phyloP scores from a whole-genome alignment of 1,284 basidiomycete genomes.

The Rhodofomes roseus region DNA sequence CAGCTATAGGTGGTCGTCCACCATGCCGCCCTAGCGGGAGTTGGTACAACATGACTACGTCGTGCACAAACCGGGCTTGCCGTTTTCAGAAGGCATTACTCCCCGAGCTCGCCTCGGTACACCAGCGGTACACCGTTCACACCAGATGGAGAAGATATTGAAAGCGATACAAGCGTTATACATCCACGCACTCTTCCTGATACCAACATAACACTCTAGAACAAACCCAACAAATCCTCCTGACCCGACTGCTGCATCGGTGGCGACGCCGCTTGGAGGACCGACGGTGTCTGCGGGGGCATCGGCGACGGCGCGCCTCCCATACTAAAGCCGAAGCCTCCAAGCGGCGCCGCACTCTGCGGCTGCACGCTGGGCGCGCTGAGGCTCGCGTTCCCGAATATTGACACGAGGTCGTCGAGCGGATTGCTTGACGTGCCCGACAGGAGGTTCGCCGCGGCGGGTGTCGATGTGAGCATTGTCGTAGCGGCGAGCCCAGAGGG shows the following conservation, averaged over 20 bases:
- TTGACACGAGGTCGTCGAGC: constrained; percentile 86
- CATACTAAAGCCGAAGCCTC: constrained; percentile 26
- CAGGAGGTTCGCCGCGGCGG: constrained; percentile 67
- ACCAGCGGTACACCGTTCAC: no score
- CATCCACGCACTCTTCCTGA: background rate
- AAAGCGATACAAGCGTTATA: background rate
- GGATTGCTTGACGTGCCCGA: constrained; percentile 80
- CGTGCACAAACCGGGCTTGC: no score
- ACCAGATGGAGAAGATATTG: background rate
- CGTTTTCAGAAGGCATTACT: no score
- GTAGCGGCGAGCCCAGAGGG: constrained; percentile 75
- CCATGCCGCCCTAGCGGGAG: no score
- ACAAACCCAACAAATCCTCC: constrained; percentile 48
- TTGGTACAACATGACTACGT: no score
- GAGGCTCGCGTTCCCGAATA: constrained; percentile 63
- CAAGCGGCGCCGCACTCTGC: constrained; percentile 15
- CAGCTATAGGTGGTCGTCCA: no score
- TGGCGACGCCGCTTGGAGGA: constrained; percentile 17
- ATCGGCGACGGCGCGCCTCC: constrained; percentile 13
- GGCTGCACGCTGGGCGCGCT: constrained; percentile 18
- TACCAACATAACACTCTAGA: constrained; percentile 25
- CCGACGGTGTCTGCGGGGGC: constrained; percentile 16
- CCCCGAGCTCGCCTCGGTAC: no score
- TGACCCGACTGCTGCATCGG: constrained; percentile 32
- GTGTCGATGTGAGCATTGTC: constrained; percentile 61